Base-by-base conservation (phyloP, 2,329 filamentous ascomycete species). In the Sarocladium strictum region DNA sequence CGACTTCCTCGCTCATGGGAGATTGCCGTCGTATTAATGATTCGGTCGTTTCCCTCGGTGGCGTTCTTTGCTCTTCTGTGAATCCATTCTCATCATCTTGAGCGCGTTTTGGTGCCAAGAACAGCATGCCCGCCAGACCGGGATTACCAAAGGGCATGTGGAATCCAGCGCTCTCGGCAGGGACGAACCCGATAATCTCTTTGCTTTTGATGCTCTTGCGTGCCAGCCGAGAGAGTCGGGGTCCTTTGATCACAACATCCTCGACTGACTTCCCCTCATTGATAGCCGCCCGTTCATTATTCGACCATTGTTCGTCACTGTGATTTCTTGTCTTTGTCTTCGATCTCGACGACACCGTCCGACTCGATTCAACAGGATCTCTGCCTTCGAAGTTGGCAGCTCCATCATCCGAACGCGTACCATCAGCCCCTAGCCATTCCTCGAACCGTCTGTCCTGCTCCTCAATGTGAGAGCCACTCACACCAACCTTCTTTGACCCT, bases 141-240 rank as follows among this genome's bases (percentile, higher is more conserved):
- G 3, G n/a, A 14, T 51, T 51, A 29, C 5, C 10, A 17, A 50
- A 52, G 37, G n/a, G 37, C 52, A 40, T 43, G 9, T 54, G 37
- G 26, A 51, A 54, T 32, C 9, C 12, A 47, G 14, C 27, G 3
- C 58, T 58, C 10, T 60, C 60, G 12, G 51, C 32, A 2, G 61
- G 60, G 19, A 63, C 53, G 45, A 71, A 73, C 2, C 76, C 75
- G 52, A 78, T 66, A n/a, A 78, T 69, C 55, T 78, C 76, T 57
- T 65, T 74, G 61, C 76, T 76, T 57, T 69, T 75, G 43, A 77
- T 64, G 40, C 72, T 71, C 59, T 71, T 76, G 21, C 71, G 69
- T 23, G 67, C 62, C 55, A 78, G 64, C 40, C 63, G 70, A 1
- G 68, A 67, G 17, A 77, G 66, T 9, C 68, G 68, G 11, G 72